Conservation (phyloP, 257 asterid genomes). For the Rehmannia glutinosa region DNA sequence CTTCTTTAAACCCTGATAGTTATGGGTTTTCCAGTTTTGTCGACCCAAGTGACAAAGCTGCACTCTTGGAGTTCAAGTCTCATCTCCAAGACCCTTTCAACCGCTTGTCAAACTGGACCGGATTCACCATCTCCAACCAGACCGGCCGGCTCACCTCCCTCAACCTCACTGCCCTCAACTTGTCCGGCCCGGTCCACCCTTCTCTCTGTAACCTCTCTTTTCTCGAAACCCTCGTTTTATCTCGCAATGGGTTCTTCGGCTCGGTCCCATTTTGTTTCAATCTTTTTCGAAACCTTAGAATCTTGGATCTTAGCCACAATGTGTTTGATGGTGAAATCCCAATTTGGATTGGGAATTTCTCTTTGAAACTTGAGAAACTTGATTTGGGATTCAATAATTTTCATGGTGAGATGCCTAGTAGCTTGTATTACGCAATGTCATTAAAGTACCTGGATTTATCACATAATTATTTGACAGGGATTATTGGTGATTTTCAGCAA, state of each 20-base stretch:
- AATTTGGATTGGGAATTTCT: constrained; percentile 66
- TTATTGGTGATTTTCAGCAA: constrained; percentile 49
- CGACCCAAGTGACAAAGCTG: constrained; percentile 44
- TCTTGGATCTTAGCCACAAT: constrained; percentile 41
- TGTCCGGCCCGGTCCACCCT: constrained; percentile 57
- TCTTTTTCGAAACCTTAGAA: constrained; percentile 34
- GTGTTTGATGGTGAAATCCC: constrained; percentile 47
- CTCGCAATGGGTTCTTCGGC: constrained; percentile 56
- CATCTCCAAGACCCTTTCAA: constrained; percentile 44
- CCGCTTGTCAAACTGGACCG: constrained; percentile 47
- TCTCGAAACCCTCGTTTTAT: constrained; percentile 55
- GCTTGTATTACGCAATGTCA: constrained; percentile 41
- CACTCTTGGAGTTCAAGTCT: constrained; percentile 59
- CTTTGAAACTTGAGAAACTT: constrained; percentile 43
- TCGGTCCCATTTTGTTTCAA: constrained; percentile 62
- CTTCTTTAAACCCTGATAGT: not conserved
- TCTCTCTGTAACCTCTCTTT: constrained; percentile 67
- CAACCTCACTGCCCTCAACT: constrained; percentile 60
- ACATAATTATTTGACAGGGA: constrained; percentile 56
- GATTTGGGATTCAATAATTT: constrained; percentile 57
- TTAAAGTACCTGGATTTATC: constrained; percentile 66
- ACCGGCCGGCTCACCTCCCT: constrained; percentile 62
- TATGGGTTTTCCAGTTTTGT: not conserved
- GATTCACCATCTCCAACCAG: constrained; percentile 50
- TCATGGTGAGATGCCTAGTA: constrained; percentile 49